Evolutionary conservation across 306 rosid species (phyloP).

Genomic region (Vigna unguiculata): DNA sequence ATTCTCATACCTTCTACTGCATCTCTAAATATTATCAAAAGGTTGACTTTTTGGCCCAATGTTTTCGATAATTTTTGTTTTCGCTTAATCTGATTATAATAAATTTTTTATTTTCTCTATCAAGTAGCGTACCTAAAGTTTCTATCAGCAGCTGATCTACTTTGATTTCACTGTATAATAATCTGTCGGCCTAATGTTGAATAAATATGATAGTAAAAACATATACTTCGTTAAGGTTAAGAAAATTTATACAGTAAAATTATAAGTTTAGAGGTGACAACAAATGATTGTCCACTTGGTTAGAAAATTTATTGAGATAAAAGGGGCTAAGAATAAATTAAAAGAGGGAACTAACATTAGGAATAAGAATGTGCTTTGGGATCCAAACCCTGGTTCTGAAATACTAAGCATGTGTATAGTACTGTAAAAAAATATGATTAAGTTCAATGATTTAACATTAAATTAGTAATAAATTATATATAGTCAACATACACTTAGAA

Average conservation of each 20-base stretch:
- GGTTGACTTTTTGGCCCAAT: too few relatives aligned
- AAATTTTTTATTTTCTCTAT: too few relatives aligned
- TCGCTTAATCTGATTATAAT: too few relatives aligned
- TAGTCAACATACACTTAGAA: slow-evolving; percentile 27
- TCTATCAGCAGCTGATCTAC: too few relatives aligned
- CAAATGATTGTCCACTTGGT: slow-evolving; percentile 32
- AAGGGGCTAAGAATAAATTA: slow-evolving; percentile 11
- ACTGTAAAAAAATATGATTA: background rate
- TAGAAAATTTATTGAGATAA: background rate
- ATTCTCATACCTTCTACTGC: too few relatives aligned
- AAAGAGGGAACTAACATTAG: background rate
- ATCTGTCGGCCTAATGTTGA: background rate
- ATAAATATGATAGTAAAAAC: background rate
- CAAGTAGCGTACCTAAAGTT: too few relatives aligned
- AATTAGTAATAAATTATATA: background rate
- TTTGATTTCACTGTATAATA: too few relatives aligned
- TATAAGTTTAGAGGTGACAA: slow-evolving; percentile 29
- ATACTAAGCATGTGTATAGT: background rate
- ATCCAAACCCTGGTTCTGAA: slow-evolving; percentile 12
- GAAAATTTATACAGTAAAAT: background rate
- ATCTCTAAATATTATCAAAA: too few relatives aligned
- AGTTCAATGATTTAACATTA: slow-evolving; percentile 23
- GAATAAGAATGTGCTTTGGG: slow-evolving; percentile 34
- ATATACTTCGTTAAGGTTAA: background rate
- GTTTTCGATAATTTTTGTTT: too few relatives aligned